These are phyloP conservation scores for Melocanna baccifera DNA, from an alignment of 176 grass and related monocot genomes.

Conservation along the genomic window DNA sequence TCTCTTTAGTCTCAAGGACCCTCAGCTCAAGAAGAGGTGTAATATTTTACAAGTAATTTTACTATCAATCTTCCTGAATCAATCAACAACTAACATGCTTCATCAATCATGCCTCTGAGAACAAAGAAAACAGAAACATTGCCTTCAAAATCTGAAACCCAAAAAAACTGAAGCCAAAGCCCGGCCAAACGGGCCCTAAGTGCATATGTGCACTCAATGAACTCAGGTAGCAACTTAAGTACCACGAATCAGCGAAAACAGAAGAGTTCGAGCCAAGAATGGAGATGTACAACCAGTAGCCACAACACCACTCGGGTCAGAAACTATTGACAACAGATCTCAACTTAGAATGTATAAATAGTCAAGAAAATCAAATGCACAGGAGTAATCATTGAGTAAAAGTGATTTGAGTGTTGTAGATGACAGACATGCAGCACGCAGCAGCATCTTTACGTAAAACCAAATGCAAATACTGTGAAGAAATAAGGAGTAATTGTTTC, in stretches of 20 bases:
- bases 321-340: neutral
- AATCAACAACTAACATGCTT: too few relatives aligned
- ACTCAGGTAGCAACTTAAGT: neutral
- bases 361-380: neutral
- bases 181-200: too few relatives aligned
- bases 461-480: neutral
- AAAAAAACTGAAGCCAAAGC: too few relatives aligned
- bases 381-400: neutral
- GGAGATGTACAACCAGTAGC: neutral
- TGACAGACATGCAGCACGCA: neutral
- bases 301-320: neutral
- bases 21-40: too few relatives aligned
- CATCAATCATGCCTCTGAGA: neutral
- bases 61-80: too few relatives aligned
- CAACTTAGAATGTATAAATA: neutral
- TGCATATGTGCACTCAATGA: neutral
- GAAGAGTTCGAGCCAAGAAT: neutral
- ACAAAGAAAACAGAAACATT: neutral
- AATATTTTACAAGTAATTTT: too few relatives aligned
- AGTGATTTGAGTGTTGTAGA: neutral
- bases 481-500: neutral
- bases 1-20: too few relatives aligned
- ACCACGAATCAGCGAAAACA: neutral
- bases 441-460: neutral
- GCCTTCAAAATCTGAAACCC: neutral